Base-by-base conservation (phyloP, 2,329 filamentous ascomycete species). In the Sordariomycetes sp. region DNA sequence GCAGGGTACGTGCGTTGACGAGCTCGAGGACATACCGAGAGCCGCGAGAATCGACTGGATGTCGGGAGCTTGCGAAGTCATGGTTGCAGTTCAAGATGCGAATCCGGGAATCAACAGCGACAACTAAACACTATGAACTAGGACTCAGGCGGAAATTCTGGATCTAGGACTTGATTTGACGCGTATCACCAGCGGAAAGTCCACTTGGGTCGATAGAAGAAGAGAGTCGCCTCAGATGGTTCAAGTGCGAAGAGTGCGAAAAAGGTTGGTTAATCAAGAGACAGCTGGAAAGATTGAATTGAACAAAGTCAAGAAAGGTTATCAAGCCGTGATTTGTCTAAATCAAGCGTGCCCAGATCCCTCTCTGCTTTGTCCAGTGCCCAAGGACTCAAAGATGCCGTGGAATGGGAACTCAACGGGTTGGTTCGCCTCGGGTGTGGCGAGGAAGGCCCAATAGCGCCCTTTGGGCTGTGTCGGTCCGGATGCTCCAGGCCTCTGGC, bases 41-140 rank as follows among this genome's bases (percentile, higher is more conserved):
- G 76, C 76, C 59, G 76, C 76, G 62, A 79, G 69, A 60, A 79
- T 77, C 61, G 74, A 76, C 65, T 76, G 71, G 59, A 76, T 75
- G 59, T 73, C 70, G 54, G 70, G 71, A 52, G 71, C 69, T 52
- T 70, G 64, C 53, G 74, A 71, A 48, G 72, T 69, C 72, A 75
- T 75, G 50, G 34, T 43, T 24, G 50, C 24, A 37, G 34, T 51
- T 20, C 18, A 22, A 20, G 37, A 16, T 12, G 55, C 12, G 28
- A 24, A 51, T 34, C 18, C 28, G 22, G 18, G 55, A 20, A 34
- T 16, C 16, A 32, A 24, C 46, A 37, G 24, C 18, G 24, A 12
- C 32, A 25, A 18, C 18, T 37, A 55, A 37, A 35, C 53, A 55
- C 34, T 37, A 43, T 22, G 53, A 25, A 40, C 32, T 55, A 50